Evolutionary conservation across 371 early-diverging fungal genomes (phyloP), one percentile per base, ranked within the genome.

Genomic region (Apophysomyces trapeziformis): DNA sequence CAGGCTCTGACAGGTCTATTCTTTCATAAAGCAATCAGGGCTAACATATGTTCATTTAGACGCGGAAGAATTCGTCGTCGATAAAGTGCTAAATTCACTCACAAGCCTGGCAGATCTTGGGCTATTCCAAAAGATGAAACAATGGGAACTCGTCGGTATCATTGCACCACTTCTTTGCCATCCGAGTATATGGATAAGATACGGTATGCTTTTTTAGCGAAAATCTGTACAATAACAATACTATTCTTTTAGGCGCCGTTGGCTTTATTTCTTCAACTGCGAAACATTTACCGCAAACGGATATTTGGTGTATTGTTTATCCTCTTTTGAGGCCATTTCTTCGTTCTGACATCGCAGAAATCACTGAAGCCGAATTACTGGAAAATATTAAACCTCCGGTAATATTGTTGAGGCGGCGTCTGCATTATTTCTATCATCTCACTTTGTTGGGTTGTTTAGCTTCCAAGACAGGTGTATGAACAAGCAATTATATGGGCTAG

Each of bases 1-100:
- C 95, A 95, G 69, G 87, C 93, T 0, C 70, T 96, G n/a, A 90
- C 92, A 56, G 93, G 92, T 90, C 86, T 57, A 26, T n/a, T 12
- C 8, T 35, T 21, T 57, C 18, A n/a, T 12, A n/a, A 58, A 7
- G 11, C 13, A 35, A 9, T 63, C 57, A 9, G 47, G 0, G 13
- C 14, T 64, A 38, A 43, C 1, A 5, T 7, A 7, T 21, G 13
- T 38, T 18, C 32, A 8, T 43, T 14, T 41, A 85, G 98, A 97
- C 73, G 78, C 90, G 9, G 94, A 96, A 64, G 95, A 93, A 61
- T 93, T 92, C 75, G 96, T 96, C 1, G 93, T 95, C 1, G 95
- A 93, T 62, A 93, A 91, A 60, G 97, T 95, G 6, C 73, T 96
- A 5, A 88, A 86, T 63, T 87, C 95, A 3, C 72, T 96, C 38